Conservation (phyloP, 768 basidiomycete species). For the Tulasnella sp. region DNA sequence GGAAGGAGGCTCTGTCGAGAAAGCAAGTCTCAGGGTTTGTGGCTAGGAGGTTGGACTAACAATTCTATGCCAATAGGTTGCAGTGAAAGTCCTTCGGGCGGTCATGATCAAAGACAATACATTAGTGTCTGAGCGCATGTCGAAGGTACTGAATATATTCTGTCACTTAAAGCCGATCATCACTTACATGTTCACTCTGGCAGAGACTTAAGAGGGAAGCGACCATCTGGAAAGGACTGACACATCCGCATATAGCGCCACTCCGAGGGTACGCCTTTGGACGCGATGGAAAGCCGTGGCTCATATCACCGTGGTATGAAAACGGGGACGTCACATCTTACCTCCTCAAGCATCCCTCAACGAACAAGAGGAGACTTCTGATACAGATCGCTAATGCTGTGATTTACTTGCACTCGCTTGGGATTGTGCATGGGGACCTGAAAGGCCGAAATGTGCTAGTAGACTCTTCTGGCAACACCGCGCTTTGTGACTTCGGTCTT, state of each 20-base stretch:
- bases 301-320: neutral
- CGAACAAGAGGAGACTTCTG: neutral
- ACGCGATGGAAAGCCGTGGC: neutral
- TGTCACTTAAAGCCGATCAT: neutral
- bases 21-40: neutral
- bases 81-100: constrained; percentile 6
- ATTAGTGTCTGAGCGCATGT: neutral
- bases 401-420: no score
- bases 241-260: neutral
- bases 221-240: neutral
- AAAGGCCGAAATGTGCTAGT: constrained; percentile 13
- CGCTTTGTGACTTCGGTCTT: constrained; percentile 8
- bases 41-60: no score
- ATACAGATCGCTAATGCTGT: no score
- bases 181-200: neutral
- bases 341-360: neutral
- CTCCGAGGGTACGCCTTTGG: neutral
- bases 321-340: neutral
- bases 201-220: neutral
- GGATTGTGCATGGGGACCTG: constrained; percentile 13
- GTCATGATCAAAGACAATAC: neutral
- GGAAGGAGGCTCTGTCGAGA: neutral
- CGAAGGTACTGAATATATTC: neutral
- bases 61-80: neutral
- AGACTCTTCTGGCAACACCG: neutral